Base-by-base conservation (phyloP, 106 monocot species). In the Posidonia australis region DNA sequence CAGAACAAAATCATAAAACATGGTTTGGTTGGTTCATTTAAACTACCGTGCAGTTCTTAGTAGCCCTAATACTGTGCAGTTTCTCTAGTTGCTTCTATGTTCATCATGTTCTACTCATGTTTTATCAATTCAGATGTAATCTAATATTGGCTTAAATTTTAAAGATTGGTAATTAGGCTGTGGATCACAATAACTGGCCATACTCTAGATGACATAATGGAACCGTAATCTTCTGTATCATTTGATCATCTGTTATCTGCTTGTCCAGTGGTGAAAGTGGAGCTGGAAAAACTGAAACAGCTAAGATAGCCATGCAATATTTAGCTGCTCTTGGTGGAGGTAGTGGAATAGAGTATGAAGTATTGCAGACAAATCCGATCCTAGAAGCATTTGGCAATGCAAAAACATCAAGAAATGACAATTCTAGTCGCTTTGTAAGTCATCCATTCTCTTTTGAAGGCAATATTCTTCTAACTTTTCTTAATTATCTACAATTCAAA, bases 291-390 rank as follows among this genome's bases (percentile, higher is more conserved):
- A 98, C 98, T 44, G 98, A 98, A 81, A 91, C 98, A 20, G 98
- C 98, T 79, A 98, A 98, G 64, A 91, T 98, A 62, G 91, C 98
- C 23, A 98, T 98, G 98, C 98, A 98, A 73, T 98, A 98, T 79
- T 74, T 98, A 82, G 91, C 98, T 70, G 67, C 98, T 22, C 83
- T 98, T 64, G 98, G 91, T 44, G 98, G 98, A 20, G 98, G 98
- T 22, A 84, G 91, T 54, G 98, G 98, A 49, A 98, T 98, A 22
- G 98, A 98, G 73, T 79, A 85, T 83, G 98, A 98, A 77, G 83
- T 98, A 26, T 73, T 98, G 62, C 87, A 98, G 67, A 91, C 91
- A 13, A 98, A 98, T 80, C 91, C 91, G 21, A 91, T 98, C 67
- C 81, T 98, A 70, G 98, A 98, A 77, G 91, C 98, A 58, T 91